Conservation (phyloP, 768 basidiomycete genomes). For the Agrocybe chaxingu region DNA sequence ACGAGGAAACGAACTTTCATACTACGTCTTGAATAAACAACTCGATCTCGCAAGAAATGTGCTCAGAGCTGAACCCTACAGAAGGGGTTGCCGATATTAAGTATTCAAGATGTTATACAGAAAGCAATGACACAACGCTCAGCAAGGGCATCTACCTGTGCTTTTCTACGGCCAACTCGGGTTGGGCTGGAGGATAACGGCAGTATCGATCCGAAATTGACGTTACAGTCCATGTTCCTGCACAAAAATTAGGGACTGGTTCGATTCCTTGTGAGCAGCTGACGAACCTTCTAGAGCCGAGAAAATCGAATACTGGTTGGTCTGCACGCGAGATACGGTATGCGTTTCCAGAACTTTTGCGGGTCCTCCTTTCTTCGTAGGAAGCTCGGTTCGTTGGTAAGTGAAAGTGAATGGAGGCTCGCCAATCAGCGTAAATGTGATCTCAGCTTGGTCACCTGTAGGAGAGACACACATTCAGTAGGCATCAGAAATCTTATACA, state of each 20-base stretch:
- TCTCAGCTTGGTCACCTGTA: constrained; percentile 88
- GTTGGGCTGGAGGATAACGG: constrained; percentile 76
- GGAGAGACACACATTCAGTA: not conserved
- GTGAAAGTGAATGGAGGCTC: constrained; percentile 97
- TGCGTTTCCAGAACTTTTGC: constrained; percentile 89
- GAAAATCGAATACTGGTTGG: constrained; percentile 82
- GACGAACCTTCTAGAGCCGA: constrained; percentile 83
- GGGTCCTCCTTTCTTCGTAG: constrained; percentile 62
- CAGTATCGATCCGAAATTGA: constrained; percentile 90
- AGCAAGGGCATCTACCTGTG: constrained; percentile 15
- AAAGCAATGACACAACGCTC: constrained; percentile 14
- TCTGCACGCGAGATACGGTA: constrained; percentile 77
- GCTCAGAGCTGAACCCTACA: constrained; percentile 2
- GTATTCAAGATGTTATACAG: constrained; percentile 20
- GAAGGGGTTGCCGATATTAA: constrained; percentile 1
- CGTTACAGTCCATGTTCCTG: constrained; percentile 90
- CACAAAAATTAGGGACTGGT: constrained; percentile 2
- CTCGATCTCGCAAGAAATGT: not conserved
- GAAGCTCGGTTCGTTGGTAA: constrained; percentile 80
- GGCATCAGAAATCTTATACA: not conserved
- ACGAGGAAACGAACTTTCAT: not conserved
- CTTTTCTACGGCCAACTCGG: constrained; percentile 41
- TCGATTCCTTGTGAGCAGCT: not conserved
- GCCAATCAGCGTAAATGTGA: constrained; percentile 84
- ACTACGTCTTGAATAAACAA: not conserved